Evolutionary conservation across 2,329 filamentous ascomycete species (phyloP).

Genomic region (Penicillium sp.): DNA sequence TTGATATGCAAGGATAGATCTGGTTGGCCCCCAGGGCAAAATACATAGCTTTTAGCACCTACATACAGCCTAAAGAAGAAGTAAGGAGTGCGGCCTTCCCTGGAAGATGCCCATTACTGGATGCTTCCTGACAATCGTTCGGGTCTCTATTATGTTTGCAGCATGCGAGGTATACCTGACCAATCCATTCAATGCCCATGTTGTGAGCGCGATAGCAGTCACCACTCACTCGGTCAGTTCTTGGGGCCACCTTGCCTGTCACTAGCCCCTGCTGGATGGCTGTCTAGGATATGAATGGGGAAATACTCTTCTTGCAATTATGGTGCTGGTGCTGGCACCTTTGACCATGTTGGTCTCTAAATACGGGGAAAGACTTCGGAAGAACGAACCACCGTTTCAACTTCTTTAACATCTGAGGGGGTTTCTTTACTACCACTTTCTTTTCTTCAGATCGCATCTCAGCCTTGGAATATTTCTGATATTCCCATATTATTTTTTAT

Average conservation of each 20-base stretch:
- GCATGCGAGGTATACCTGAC: neutral
- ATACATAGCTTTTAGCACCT: no score
- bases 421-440: no score
- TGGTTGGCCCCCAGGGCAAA: no score
- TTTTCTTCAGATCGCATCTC: no score
- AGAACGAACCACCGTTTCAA: neutral
- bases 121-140: neutral
- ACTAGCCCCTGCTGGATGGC: neutral
- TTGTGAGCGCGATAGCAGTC: neutral
- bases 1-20: no score
- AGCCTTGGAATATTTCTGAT: no score
- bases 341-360: neutral
- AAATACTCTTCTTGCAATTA: neutral
- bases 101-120: neutral
- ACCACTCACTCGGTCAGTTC: neutral
- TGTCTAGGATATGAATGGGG: neutral
- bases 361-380: neutral
- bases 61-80: no score
- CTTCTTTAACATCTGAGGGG: no score
- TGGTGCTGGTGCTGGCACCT: neutral
- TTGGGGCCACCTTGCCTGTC: neutral
- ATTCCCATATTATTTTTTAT: no score
- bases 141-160: neutral
- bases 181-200: neutral
- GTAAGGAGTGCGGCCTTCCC: no score